A percentile compares a stretch with the other conserved stretches of the same genome.
Evolutionary conservation across 2,329 filamentous ascomycete genomes (phyloP).

Genomic region (Aspergillus sp.): DNA sequence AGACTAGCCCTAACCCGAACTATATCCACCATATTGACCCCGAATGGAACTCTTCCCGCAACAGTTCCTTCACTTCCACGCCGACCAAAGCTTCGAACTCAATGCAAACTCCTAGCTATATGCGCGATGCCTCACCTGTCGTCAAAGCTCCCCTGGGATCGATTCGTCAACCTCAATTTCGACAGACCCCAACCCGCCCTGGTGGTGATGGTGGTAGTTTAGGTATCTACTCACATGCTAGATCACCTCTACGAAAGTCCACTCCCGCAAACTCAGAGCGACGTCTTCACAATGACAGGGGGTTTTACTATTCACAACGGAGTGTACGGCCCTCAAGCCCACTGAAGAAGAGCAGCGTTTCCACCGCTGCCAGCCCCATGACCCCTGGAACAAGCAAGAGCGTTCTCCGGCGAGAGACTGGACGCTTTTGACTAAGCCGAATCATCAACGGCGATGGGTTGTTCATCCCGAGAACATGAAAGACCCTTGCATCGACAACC

Average conservation of each 20-base stretch:
- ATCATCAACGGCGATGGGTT: constrained; percentile 11
- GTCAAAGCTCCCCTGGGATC: constrained; percentile 46
- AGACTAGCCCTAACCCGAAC: constrained; percentile 80
- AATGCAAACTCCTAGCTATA: constrained; percentile 48
- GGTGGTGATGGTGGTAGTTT: constrained; percentile 75
- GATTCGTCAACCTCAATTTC: constrained; percentile 60
- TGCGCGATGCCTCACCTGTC: constrained; percentile 54
- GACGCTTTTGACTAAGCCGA: constrained; percentile 29
- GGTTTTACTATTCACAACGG: constrained; percentile 42
- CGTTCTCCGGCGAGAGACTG: constrained; percentile 38
- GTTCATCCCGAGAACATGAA: not conserved
- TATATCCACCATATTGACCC: constrained; percentile 75
- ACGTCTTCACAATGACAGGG: constrained; percentile 45
- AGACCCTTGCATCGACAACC: constrained; percentile 15
- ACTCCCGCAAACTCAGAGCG: constrained; percentile 61
- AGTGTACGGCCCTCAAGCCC: constrained; percentile 45
- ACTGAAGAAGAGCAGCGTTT: constrained; percentile 49
- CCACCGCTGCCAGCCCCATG: constrained; percentile 39
- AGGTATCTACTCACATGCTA: constrained; percentile 77
- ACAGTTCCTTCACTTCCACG: constrained; percentile 48
- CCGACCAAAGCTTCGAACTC: constrained; percentile 45
- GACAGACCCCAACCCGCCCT: constrained; percentile 45
- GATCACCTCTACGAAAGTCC: constrained; percentile 82
- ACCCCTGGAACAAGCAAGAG: constrained; percentile 40
- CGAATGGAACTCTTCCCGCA: constrained; percentile 53